phyloP scores from a whole-genome alignment of 148 eudicot species.

The Euryodendron excelsum region DNA sequence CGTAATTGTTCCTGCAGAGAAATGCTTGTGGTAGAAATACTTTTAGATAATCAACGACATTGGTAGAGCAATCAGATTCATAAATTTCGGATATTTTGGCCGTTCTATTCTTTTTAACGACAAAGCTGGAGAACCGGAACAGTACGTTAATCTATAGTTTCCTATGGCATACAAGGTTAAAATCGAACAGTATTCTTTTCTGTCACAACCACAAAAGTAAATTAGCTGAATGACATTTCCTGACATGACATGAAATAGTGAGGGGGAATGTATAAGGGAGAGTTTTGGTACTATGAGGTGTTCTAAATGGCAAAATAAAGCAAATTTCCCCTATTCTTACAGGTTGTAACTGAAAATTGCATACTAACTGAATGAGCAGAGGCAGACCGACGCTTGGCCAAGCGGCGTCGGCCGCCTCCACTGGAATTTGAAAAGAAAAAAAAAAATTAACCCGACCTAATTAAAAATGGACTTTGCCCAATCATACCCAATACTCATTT shows the following conservation, averaged over 20 bases:
- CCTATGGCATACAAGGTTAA: not conserved
- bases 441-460: no score
- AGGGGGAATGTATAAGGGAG: not conserved
- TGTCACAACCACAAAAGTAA: not conserved
- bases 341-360: slow-evolving; percentile 31
- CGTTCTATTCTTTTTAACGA: not conserved
- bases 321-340: not conserved
- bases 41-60: not conserved
- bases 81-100: not conserved
- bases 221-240: not conserved
- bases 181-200: not conserved
- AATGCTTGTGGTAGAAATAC: not conserved
- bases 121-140: no score
- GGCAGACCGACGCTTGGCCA: no score
- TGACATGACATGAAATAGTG: not conserved
- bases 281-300: not conserved
- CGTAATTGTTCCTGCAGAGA: not conserved
- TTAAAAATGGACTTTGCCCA: no score
- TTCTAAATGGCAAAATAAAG: not conserved
- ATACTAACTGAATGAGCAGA: not conserved
- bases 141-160: not conserved
- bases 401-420: no score
- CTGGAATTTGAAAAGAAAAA: no score
- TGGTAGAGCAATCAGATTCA: not conserved
- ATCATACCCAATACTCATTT: no score